A percentile compares a stretch with the other conserved stretches of the same genome.
Conservation (phyloP, 345 rosid genomes). For the Aquilaria malaccensis region DNA sequence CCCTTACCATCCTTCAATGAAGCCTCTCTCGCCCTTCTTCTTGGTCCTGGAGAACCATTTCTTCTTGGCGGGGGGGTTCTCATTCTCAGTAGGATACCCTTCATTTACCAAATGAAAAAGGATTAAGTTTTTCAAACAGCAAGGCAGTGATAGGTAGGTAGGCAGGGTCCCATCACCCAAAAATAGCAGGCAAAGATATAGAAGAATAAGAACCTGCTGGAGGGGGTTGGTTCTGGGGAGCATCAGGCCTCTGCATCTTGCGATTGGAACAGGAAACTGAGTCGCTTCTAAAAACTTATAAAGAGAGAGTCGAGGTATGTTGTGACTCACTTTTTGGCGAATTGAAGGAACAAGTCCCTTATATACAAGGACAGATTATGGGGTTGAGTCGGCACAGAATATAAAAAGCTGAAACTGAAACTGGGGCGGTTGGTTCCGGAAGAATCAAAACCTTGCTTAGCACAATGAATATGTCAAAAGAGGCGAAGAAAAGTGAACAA, state of each 20-base stretch:
- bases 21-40: conserved; percentile 53
- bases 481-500: background rate
- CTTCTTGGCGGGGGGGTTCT: conserved; percentile 19
- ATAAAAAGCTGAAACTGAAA: no score
- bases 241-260: conserved; percentile 19
- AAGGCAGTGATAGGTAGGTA: background rate
- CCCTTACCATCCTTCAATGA: conserved; percentile 57
- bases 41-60: conserved; percentile 25
- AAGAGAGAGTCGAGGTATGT: background rate
- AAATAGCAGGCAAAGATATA: background rate
- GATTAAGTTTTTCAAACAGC: conserved; percentile 1
- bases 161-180: no score
- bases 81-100: conserved; percentile 39
- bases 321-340: background rate
- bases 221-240: conserved; percentile 17
- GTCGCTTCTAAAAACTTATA: background rate
- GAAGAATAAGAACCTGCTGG: conserved; percentile 14
- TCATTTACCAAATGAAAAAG: conserved; percentile 1
- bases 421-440: conserved; percentile 1
- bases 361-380: conserved; percentile 5
- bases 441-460: background rate
- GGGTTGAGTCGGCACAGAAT: background rate
- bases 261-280: background rate
- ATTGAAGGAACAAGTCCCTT: conserved; percentile 1
- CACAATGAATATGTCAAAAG: conserved; percentile 1